Base-by-base conservation (phyloP, 192 early-diverging fungal genomes). In the Paraglomus brasilianum region DNA sequence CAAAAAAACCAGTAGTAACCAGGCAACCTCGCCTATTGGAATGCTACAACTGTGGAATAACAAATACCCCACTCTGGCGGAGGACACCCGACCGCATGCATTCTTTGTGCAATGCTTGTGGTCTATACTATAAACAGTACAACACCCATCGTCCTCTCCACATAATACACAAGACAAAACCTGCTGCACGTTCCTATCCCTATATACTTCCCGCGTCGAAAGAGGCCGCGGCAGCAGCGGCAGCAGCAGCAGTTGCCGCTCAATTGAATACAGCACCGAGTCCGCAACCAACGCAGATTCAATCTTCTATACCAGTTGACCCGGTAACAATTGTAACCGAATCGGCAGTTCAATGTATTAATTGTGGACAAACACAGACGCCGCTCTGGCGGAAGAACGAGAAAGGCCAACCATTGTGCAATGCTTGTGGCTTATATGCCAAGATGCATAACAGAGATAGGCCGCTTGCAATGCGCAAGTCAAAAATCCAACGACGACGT, bases 31-130 rank as follows among this genome's bases (percentile, higher is more conserved):
- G 78, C 43, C 71, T 73, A 21, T 53, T 80, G 13, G 75, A 78
- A 57, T 95, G 93, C 78, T 83, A 72, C 53, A 95, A 96, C 78
- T 96, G 95, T 82, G 69, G 75, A 30, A 93, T 91, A 5, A 94
- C 85, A 22, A 86, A 88, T 51, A 97, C 95, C 5, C 87, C 92
- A 19, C 81, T 97, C 51, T 97, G 95, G 95, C 85, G 95, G 14
- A 79, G 93, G 36, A 86, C 91, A 69, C 78, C 85, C 15, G 81
- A 85, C 40, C 92, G 94, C 55, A 85, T 88, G 70, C 87, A 91
- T 58, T 85, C 91, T 11, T 84, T 97, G 8, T 97, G 95, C 80
- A 97, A 97, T 53, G 93, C 93, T 0, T 97, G 95, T 69, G 95
- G 95, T 4, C 81, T 97, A 51, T 97, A 89, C 78, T 92, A 83